A percentile compares a stretch with the other conserved stretches of the same genome.
Evolutionary conservation across 2,329 filamentous ascomycete species (phyloP).

Genomic region (Colletotrichum sp.): DNA sequence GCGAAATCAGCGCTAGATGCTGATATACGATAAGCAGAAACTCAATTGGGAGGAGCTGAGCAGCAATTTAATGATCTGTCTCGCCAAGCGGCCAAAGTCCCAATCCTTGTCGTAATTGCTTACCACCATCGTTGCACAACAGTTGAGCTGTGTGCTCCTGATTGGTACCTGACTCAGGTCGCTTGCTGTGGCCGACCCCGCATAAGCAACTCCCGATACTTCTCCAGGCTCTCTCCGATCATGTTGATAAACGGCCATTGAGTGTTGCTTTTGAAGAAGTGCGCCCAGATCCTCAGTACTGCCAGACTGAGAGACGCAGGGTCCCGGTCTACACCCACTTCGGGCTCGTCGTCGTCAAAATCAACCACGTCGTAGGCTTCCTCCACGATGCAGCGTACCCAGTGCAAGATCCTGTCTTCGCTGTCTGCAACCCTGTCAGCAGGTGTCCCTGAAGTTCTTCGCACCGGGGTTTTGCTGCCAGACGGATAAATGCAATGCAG

Average conservation of each 20-base stretch:
- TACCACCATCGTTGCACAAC: background rate
- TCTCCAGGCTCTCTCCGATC: slow-evolving; percentile 43
- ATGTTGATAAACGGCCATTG: slow-evolving; percentile 54
- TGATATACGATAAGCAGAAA: background rate
- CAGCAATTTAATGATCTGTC: background rate
- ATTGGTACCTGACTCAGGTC: background rate
- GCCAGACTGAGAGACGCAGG: slow-evolving; percentile 39
- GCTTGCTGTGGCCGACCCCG: background rate
- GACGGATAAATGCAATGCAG: background rate
- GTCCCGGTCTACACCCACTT: slow-evolving; percentile 21
- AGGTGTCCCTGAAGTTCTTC: no score
- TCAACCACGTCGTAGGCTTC: slow-evolving; percentile 45
- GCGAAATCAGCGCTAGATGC: background rate
- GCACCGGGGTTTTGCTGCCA: fast-evolving
- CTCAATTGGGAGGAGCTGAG: background rate
- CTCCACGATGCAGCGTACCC: slow-evolving; percentile 50
- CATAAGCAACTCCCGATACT: slow-evolving; percentile 33
- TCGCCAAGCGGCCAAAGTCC: background rate
- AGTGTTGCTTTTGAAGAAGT: slow-evolving; percentile 52
- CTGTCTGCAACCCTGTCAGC: slow-evolving; percentile 30
- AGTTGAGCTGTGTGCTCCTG: background rate
- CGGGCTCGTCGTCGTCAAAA: slow-evolving; percentile 39
- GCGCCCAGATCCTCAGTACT: slow-evolving; percentile 49
- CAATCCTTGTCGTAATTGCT: background rate
- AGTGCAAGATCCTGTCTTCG: slow-evolving; percentile 50